A percentile compares a stretch with the other conserved stretches of the same genome.
phyloP scores from a whole-genome alignment of 805 yeast species.

The Kodamaea kakaduensis region DNA sequence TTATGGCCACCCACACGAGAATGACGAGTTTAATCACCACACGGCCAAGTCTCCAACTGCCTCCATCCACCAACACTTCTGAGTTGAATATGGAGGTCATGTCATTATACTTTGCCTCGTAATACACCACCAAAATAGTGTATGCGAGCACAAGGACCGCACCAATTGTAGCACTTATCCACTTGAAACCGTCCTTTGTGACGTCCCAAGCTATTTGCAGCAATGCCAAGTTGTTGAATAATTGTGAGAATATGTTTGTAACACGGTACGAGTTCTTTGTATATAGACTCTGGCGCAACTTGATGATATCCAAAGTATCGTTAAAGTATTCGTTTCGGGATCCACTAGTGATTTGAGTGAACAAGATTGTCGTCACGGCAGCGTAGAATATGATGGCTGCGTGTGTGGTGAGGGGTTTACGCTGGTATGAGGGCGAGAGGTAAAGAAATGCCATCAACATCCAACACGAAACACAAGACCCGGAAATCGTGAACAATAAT shows the following conservation, averaged over 20 bases:
- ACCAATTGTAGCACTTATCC: constrained; percentile 23
- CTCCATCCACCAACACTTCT: constrained; percentile 1
- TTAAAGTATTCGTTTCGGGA: constrained; percentile 47
- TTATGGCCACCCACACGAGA: constrained; percentile 27
- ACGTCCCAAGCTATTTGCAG: constrained; percentile 42
- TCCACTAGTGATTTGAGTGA: constrained; percentile 43
- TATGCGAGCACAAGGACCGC: constrained; percentile 12
- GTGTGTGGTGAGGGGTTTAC: constrained; percentile 55
- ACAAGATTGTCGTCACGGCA: constrained; percentile 47
- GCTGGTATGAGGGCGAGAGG: constrained; percentile 45
- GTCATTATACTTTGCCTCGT: constrained; percentile 11
- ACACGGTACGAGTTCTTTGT: constrained; percentile 34
- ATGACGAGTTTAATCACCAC: constrained; percentile 26
- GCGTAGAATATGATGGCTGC: constrained; percentile 57
- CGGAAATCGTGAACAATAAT: constrained; percentile 49
- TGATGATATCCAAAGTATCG: constrained; percentile 51
- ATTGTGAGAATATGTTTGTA: constrained; percentile 37
- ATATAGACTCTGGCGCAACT: constrained; percentile 36
- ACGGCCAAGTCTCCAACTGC: constrained; percentile 24
- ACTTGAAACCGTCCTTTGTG: constrained; percentile 23
- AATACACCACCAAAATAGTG: constrained; percentile 16
- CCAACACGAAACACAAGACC: constrained; percentile 64
- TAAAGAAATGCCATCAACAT: constrained; percentile 57
- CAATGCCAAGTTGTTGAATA: constrained; percentile 52
- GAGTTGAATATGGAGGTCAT: constrained; percentile 11